Conservation (phyloP, 73 alveolate species). For the Tetrahymena malaccensis region DNA sequence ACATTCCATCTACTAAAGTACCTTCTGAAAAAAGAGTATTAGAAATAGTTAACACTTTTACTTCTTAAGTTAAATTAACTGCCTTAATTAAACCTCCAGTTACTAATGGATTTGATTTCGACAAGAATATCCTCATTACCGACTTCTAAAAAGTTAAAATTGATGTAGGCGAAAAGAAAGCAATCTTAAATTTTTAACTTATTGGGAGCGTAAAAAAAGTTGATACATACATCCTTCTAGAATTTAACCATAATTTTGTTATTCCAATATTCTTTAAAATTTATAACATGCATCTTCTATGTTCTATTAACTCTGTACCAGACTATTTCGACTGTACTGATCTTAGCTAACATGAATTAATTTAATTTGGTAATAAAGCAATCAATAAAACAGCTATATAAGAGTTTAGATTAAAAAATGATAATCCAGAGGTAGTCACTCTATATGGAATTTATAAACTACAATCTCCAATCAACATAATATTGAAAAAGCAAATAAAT, state of each 20-base stretch:
- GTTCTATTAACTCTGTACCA: not conserved
- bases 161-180: not conserved
- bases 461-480: not conserved
- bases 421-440: not conserved
- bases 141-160: not conserved
- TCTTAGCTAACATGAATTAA: not conserved
- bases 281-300: not conserved
- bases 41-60: not conserved
- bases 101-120: not conserved
- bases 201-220: not conserved
- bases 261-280: not conserved
- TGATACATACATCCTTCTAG: not conserved
- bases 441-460: not conserved
- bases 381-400: not conserved
- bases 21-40: not conserved
- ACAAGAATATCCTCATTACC: not conserved
- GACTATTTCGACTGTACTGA: not conserved
- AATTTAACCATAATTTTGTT: not conserved
- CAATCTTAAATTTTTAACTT: not conserved
- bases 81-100: not conserved
- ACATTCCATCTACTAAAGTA: not conserved
- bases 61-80: not conserved
- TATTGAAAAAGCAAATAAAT: not conserved
- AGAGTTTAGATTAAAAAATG: not conserved
- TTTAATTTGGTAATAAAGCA: not conserved